Evolutionary conservation across 1,284 basidiomycete species (phyloP).

Genomic region (Neonothopanus nambi): DNA sequence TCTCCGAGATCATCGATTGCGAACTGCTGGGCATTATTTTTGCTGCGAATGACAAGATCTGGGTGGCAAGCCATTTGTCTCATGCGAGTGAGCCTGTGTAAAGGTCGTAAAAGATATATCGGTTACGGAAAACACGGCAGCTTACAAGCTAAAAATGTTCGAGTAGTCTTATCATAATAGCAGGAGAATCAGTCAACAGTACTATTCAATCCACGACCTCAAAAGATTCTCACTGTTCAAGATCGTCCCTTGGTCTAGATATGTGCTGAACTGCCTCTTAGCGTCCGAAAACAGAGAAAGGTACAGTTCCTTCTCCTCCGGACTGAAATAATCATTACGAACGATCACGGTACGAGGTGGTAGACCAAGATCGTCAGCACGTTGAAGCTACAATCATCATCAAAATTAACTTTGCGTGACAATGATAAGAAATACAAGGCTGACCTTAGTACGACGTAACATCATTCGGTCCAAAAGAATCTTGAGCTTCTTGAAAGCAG

Average conservation of each 20-base stretch:
- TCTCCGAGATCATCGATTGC: conserved; percentile 61
- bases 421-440: conserved; percentile 8
- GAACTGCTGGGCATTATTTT: conserved; percentile 69
- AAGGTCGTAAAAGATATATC: conserved; percentile 1
- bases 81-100: conserved; percentile 78
- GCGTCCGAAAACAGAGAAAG: conserved; percentile 91
- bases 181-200: conserved; percentile 5
- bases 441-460: conserved; percentile 83
- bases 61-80: conserved; percentile 96
- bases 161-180: conserved; percentile 73
- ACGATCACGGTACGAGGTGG: conserved; percentile 93
- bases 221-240: conserved; percentile 79
- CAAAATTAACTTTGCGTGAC: too few relatives aligned
- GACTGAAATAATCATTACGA: conserved; percentile 91
- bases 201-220: too few relatives aligned
- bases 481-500: conserved; percentile 89
- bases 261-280: conserved; percentile 90
- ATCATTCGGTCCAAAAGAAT: conserved; percentile 94
- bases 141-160: conserved; percentile 87
- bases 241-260: conserved; percentile 88
- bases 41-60: conserved; percentile 92
- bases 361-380: conserved; percentile 96
- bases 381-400: conserved; percentile 78
- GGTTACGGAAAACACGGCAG: background rate
- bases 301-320: conserved; percentile 96